phyloP scores from a whole-genome alignment of 192 early-diverging fungal species.

The Phlyctochytrium arcticum region DNA sequence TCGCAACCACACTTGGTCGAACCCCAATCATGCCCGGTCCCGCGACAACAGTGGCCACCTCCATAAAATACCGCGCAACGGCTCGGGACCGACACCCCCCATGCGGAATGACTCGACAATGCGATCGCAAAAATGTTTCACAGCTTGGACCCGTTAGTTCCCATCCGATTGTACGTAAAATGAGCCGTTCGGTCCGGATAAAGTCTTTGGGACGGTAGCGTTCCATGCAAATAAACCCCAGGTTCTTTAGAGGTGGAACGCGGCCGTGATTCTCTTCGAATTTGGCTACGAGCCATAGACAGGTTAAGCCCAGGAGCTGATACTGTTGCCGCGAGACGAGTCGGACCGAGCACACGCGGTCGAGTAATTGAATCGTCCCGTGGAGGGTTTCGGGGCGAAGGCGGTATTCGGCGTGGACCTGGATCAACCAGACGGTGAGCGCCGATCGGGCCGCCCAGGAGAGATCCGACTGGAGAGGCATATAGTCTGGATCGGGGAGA shows the following conservation, averaged over 20 bases:
- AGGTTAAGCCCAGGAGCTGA: slow-evolving; percentile 54
- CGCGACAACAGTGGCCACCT: slow-evolving; percentile 33
- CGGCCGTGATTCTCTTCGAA: slow-evolving; percentile 62
- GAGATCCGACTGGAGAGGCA: slow-evolving; percentile 47
- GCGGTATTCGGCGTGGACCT: slow-evolving; percentile 50
- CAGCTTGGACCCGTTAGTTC: slow-evolving; percentile 40
- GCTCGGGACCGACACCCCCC: slow-evolving; percentile 25
- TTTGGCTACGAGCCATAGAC: slow-evolving; percentile 56
- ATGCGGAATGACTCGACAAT: slow-evolving; percentile 14
- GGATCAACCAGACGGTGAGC: slow-evolving; percentile 50
- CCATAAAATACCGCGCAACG: slow-evolving; percentile 50
- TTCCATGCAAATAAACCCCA: slow-evolving; percentile 40
- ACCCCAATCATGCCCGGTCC: slow-evolving; percentile 38
- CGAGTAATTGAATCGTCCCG: slow-evolving; percentile 51
- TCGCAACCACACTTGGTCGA: slow-evolving; percentile 40
- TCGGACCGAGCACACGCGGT: slow-evolving; percentile 42
- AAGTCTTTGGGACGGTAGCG: slow-evolving; percentile 38
- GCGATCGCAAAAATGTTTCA: slow-evolving; percentile 44
- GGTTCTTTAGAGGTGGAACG: slow-evolving; percentile 45
- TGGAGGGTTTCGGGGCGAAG: slow-evolving; percentile 54
- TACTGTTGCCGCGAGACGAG: slow-evolving; percentile 32
- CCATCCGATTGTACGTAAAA: slow-evolving; percentile 46
- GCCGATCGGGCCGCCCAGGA: slow-evolving; percentile 45
- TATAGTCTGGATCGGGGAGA: slow-evolving; percentile 36
- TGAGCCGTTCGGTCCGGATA: slow-evolving; percentile 41